Evolutionary conservation across 1,139 yeast species (phyloP).

Genomic region (Scheffersomyces illinoinensis): DNA sequence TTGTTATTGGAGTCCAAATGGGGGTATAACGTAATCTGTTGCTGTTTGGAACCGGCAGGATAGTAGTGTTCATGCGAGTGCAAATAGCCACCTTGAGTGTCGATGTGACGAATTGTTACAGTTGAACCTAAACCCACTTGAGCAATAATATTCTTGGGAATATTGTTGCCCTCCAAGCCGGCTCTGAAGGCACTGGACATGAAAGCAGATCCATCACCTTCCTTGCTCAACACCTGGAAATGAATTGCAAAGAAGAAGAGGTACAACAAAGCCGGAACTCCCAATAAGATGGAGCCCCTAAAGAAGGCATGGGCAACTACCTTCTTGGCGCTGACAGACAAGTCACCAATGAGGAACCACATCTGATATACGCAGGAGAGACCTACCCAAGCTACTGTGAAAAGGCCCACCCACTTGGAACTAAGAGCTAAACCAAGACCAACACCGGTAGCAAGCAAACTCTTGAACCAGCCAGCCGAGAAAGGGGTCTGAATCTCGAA

Average conservation of each 20-base stretch:
- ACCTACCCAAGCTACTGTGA: constrained; percentile 94
- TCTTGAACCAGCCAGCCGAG: constrained; percentile 65
- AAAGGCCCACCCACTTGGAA: constrained; percentile 96
- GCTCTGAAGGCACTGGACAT: constrained; percentile 90
- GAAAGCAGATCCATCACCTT: constrained; percentile 88
- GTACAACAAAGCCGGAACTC: constrained; percentile 70
- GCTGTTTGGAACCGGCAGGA: constrained; percentile 93
- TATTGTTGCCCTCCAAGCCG: constrained; percentile 64
- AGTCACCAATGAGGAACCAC: constrained; percentile 90
- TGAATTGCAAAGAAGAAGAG: constrained; percentile 76
- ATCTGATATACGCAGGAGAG: constrained; percentile 68
- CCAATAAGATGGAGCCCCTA: constrained; percentile 64
- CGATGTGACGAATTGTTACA: constrained; percentile 75
- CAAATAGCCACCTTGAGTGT: constrained; percentile 90
- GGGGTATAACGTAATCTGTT: constrained; percentile 90
- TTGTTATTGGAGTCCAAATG: constrained; percentile 86
- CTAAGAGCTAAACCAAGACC: constrained; percentile 86
- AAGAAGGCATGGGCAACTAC: constrained; percentile 53
- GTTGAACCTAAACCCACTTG: constrained; percentile 87
- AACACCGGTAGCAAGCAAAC: constrained; percentile 72
- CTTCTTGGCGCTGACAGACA: constrained; percentile 55
- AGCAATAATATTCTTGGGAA: constrained; percentile 72
- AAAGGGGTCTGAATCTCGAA: constrained; percentile 82
- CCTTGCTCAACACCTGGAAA: constrained; percentile 63
- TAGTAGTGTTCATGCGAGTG: constrained; percentile 88